Conservation (phyloP, 1,139 yeast species). For the Debaryomyces coudertii region DNA sequence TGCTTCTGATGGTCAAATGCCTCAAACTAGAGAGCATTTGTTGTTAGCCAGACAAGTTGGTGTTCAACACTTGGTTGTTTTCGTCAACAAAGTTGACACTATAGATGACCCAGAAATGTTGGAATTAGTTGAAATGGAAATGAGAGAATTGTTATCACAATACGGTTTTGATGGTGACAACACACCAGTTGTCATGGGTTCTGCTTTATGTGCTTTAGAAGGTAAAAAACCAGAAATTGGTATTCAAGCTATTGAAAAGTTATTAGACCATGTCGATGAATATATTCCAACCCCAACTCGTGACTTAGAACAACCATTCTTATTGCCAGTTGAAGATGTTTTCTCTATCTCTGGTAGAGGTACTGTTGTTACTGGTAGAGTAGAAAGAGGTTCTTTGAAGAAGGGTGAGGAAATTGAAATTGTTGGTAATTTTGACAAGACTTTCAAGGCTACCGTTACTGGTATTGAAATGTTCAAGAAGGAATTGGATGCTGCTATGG, state of each 20-base stretch:
- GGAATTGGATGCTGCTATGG: slow-evolving; percentile 96
- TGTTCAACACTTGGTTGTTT: slow-evolving; percentile 95
- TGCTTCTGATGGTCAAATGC: slow-evolving; percentile 99
- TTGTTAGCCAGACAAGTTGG: slow-evolving; percentile 99
- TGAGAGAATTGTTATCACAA: slow-evolving; percentile 90
- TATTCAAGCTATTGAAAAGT: slow-evolving; percentile 75
- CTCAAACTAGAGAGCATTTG: slow-evolving; percentile 98
- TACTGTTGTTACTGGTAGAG: slow-evolving; percentile 98
- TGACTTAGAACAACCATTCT: slow-evolving; percentile 94
- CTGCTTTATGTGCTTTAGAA: slow-evolving; percentile 96
- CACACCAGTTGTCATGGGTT: slow-evolving; percentile 98
- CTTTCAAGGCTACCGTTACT: slow-evolving; percentile 91
- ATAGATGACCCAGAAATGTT: slow-evolving; percentile 99
- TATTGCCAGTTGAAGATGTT: slow-evolving; percentile 96
- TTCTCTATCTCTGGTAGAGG: slow-evolving; percentile 99
- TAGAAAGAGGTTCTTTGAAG: slow-evolving; percentile 95
- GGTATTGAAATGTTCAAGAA: slow-evolving; percentile 99
- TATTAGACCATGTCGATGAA: slow-evolving; percentile 91
- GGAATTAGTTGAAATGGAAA: slow-evolving; percentile 99
- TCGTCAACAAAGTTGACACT: slow-evolving; percentile 96
- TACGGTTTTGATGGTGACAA: slow-evolving; percentile 98
- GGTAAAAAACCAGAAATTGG: slow-evolving; percentile 91
- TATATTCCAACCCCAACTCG: slow-evolving; percentile 95
- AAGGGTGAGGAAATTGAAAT: slow-evolving; percentile 98
- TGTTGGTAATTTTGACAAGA: slow-evolving; percentile 87